These are phyloP conservation scores for Ceratocystis eucalypticola DNA, from an alignment of 2,329 filamentous ascomycete species.

Conservation along the genomic window DNA sequence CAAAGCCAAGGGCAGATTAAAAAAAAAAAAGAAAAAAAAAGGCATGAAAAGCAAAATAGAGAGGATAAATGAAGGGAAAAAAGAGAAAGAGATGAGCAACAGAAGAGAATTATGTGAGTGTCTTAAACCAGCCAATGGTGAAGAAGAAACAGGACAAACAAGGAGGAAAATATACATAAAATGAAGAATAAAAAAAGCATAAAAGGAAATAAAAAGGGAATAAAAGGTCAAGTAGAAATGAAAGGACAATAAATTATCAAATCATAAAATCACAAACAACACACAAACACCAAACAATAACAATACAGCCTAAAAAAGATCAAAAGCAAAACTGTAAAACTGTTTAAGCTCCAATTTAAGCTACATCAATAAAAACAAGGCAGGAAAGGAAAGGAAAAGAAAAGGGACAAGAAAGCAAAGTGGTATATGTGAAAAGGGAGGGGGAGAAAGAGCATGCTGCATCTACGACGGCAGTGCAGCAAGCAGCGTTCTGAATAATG, in stretches of 20 bases:
- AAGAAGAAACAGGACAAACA: not conserved
- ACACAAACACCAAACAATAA: slow-evolving; percentile 1
- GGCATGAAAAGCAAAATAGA: not conserved
- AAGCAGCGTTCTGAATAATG: too few species aligned
- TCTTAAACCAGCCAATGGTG: not conserved
- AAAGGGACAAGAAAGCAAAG: not conserved
- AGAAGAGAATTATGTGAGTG: not conserved
- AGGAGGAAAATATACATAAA: not conserved
- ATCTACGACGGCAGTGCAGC: not conserved
- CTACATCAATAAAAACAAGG: not conserved
- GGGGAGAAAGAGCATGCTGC: not conserved
- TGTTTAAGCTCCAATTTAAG: not conserved
- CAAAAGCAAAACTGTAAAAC: not conserved
- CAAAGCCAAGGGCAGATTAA: not conserved
- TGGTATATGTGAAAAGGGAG: not conserved
- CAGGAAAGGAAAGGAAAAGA: not conserved
- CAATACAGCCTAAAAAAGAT: not conserved
- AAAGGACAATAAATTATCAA: not conserved
- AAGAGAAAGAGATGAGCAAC: not conserved
- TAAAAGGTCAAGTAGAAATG: not conserved
- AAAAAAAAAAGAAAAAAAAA: not conserved
- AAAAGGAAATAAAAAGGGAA: not conserved
- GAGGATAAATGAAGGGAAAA: slow-evolving; percentile 2
- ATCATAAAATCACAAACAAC: not conserved
- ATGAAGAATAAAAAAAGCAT: not conserved